These are phyloP conservation scores for Phlebiopsis gigantea DNA, from an alignment of 768 basidiomycete genomes.

Conservation along the genomic window DNA sequence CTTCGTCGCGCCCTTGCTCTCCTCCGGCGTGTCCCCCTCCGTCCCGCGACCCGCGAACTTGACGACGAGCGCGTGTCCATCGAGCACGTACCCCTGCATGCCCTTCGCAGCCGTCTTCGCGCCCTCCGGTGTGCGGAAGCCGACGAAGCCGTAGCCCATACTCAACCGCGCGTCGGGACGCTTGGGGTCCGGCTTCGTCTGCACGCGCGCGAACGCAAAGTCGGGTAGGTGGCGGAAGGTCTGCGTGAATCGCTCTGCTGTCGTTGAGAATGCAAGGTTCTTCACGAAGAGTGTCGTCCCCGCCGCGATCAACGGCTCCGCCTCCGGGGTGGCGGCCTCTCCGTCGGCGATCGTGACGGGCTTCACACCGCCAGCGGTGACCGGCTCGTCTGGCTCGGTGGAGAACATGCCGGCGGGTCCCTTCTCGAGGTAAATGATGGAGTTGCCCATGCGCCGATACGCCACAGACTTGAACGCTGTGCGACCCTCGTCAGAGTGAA, in stretches of 20 bases:
- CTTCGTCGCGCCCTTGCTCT: slow-evolving; percentile 34
- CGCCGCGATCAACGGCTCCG: slow-evolving; percentile 41
- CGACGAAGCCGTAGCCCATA: slow-evolving; percentile 97
- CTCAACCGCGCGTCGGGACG: slow-evolving; percentile 51
- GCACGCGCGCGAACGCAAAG: slow-evolving; percentile 84
- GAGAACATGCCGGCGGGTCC: slow-evolving; percentile 82
- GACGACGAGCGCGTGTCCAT: slow-evolving; percentile 80
- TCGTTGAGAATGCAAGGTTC: slow-evolving; percentile 92
- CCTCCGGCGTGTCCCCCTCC: slow-evolving; percentile 41
- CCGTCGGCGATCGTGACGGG: slow-evolving; percentile 41
- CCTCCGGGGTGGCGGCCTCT: slow-evolving; percentile 31
- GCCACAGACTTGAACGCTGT: slow-evolving; percentile 79
- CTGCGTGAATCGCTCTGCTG: slow-evolving; percentile 61
- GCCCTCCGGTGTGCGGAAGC: slow-evolving; percentile 71
- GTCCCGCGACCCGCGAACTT: slow-evolving; percentile 81
- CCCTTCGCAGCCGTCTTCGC: slow-evolving; percentile 73
- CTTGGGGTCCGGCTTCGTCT: slow-evolving; percentile 88
- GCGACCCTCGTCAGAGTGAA: slow-evolving; percentile 60
- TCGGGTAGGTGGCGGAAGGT: slow-evolving; percentile 72
- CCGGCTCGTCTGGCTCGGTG: slow-evolving; percentile 11
- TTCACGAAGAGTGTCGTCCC: slow-evolving; percentile 92
- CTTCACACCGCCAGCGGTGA: slow-evolving; percentile 21
- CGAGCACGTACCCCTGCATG: slow-evolving; percentile 77
- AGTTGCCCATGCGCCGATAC: slow-evolving; percentile 85
- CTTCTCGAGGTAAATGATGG: slow-evolving; percentile 89